phyloP scores from a whole-genome alignment of 805 yeast species.

The Dipodascopsis uninucleata region DNA sequence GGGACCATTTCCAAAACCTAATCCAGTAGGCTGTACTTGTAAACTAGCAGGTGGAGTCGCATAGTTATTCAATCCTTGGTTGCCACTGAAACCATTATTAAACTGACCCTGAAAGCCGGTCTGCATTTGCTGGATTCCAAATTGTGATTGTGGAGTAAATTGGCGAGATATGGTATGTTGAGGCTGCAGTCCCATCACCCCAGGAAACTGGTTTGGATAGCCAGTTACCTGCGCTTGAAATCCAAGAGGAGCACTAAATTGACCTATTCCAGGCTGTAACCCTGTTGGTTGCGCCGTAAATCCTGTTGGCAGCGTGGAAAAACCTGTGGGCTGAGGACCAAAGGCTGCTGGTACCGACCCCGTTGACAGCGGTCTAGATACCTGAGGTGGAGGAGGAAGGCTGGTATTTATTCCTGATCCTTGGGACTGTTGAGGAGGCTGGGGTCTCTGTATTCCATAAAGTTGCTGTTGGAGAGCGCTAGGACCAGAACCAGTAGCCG shows the following conservation, averaged over 20 bases:
- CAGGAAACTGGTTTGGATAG: slow-evolving; percentile 51
- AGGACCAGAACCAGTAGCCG: no score
- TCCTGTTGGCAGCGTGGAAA: background rate
- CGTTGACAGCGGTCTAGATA: no score
- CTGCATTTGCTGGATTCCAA: slow-evolving; percentile 24
- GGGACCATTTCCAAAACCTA: slow-evolving; percentile 27
- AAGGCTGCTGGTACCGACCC: no score
- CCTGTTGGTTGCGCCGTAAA: slow-evolving; percentile 16
- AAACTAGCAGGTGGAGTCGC: background rate
- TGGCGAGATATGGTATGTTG: slow-evolving; percentile 22
- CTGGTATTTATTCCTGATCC: background rate
- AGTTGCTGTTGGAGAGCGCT: no score
- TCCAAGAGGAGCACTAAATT: slow-evolving; percentile 11
- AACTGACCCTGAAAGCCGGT: slow-evolving; percentile 21
- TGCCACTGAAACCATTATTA: slow-evolving; percentile 2
- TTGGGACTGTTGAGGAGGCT: slow-evolving; percentile 16
- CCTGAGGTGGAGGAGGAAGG: slow-evolving; percentile 11
- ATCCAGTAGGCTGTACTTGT: slow-evolving; percentile 29
- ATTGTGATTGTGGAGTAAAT: slow-evolving; percentile 23
- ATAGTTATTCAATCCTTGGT: background rate
- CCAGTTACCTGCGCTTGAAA: slow-evolving; percentile 39
- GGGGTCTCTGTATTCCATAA: slow-evolving; percentile 20
- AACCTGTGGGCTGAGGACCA: background rate
- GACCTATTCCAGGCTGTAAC: no score
- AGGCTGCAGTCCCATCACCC: slow-evolving; percentile 39